Evolutionary conservation across 306 rosid genomes (phyloP), one percentile per base, ranked within the genome.

Genomic region (Cucurbita moschata): DNA sequence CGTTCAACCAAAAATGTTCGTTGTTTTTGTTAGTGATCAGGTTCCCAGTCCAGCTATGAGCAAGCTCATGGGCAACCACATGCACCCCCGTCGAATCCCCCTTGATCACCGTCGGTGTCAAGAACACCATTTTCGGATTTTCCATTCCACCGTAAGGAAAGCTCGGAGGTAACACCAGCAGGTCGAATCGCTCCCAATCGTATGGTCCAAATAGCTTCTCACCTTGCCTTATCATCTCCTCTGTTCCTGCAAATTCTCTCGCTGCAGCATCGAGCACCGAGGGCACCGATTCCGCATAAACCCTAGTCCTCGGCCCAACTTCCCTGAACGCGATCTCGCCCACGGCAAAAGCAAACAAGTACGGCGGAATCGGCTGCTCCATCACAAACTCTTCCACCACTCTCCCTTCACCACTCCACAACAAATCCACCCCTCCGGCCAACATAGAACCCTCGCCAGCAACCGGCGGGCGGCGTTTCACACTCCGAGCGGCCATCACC

Each of bases 11-110:
- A 74, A 94, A 91, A 77, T 94, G 99, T 11, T 94, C 99, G 2
- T 91, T 89, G 63, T 84, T 91, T 80, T 82, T 89, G 87, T 94
- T 94, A 13, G 96, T 94, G 85, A 94, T 89, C 85, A 94, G 81
- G 65, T 94, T 94, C 43, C 99, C 99, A 10, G 99, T 94, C 96
- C 99, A 91, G 74, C 99, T 94, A 61, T 94, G 99, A 47, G 96
- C 97, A 76, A 94, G 95, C 64, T 91, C 97, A 35, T 91, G 99
- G 46, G 96, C 99, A 77, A 94, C 99, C 35, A 94, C 84, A 82
- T 84, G 99, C 0, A 97, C 95, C 4, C 99, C 97, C 14, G 86
- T 86, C 0, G 91, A 87, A 30, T 94, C 97, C 2, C 97, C 99
- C 37, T 87, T 91, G 14, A 94, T 82, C 68, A 94, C 95, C n/a